Percentiles rank a stretch among this genome's conserved stretches.
These are phyloP conservation scores for Talaromyces trachyspermus DNA, from an alignment of 495 filamentous ascomycete species.

Conservation along the genomic window DNA sequence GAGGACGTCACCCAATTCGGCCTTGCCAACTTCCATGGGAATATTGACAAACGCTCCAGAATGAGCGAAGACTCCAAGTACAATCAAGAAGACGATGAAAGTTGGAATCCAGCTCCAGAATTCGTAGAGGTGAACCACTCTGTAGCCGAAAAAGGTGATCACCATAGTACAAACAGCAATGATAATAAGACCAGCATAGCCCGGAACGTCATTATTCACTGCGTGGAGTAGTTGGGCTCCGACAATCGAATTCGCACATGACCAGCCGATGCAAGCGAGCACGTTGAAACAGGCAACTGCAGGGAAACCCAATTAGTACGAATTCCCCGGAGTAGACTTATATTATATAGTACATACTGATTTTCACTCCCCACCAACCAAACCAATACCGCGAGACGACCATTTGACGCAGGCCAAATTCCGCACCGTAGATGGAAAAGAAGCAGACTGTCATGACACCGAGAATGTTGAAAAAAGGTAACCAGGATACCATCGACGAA, in stretches of 20 bases:
- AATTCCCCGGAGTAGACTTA: neutral
- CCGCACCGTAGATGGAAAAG: slow-evolving; percentile 73
- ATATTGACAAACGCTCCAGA: slow-evolving; percentile 65
- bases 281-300: slow-evolving; percentile 69
- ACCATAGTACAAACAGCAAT: slow-evolving; percentile 65
- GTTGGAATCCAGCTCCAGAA: slow-evolving; percentile 74
- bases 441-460: slow-evolving; percentile 68
- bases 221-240: slow-evolving; percentile 74
- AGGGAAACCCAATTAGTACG: slow-evolving; percentile 1
- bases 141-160: slow-evolving; percentile 71
- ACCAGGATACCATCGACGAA: slow-evolving; percentile 73
- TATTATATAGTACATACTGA: slow-evolving; percentile 38
- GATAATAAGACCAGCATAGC: slow-evolving; percentile 70
- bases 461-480: slow-evolving; percentile 71
- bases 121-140: slow-evolving; percentile 74
- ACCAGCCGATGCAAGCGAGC: slow-evolving; percentile 71
- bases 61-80: slow-evolving; percentile 66
- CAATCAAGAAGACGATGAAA: slow-evolving; percentile 70
- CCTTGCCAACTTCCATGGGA: slow-evolving; percentile 53
- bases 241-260: slow-evolving; percentile 71
- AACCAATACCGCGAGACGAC: slow-evolving; percentile 79
- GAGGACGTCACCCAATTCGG: slow-evolving; percentile 58
- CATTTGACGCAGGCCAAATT: slow-evolving; percentile 78
- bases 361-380: slow-evolving; percentile 63
- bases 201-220: slow-evolving; percentile 62